Evolutionary conservation across 257 asterid genomes (phyloP).

Genomic region (Verbena officinalis): DNA sequence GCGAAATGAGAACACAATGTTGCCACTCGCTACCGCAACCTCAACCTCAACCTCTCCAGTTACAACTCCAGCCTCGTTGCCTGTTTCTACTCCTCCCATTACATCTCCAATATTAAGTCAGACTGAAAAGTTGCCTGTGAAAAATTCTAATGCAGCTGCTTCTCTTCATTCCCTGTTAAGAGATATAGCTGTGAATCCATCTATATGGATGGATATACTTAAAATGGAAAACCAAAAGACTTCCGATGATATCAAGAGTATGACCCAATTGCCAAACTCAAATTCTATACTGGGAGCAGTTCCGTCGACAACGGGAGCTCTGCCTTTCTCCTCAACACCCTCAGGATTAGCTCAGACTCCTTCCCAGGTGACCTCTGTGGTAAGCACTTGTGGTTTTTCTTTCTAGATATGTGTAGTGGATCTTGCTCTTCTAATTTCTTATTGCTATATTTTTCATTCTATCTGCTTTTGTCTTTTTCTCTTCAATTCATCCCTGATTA

Average conservation of each 20-base stretch:
- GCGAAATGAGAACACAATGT: conserved; percentile 51
- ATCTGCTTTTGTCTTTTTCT: conserved; percentile 8
- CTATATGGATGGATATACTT: conserved; percentile 70
- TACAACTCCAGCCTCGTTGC: conserved; percentile 29
- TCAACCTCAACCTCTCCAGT: conserved; percentile 29
- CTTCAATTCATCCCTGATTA: background rate
- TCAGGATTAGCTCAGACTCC: conserved; percentile 54
- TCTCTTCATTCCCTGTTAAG: conserved; percentile 64
- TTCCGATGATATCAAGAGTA: conserved; percentile 47
- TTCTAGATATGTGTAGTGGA: background rate
- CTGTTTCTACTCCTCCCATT: conserved; percentile 24
- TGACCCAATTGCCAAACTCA: conserved; percentile 39
- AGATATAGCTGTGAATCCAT: conserved; percentile 79
- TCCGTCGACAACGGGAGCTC: conserved; percentile 43
- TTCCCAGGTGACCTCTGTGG: conserved; percentile 51
- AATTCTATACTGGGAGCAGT: conserved; percentile 54
- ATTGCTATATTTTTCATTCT: background rate
- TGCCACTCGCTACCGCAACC: conserved; percentile 33
- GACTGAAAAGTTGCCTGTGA: conserved; percentile 35
- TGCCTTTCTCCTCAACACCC: conserved; percentile 42
- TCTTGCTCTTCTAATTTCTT: conserved; percentile 14
- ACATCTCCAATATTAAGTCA: conserved; percentile 32
- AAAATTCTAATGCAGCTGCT: conserved; percentile 44
- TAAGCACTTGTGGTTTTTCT: conserved; percentile 36
- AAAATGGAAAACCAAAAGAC: conserved; percentile 67